phyloP scores from a whole-genome alignment of 2,329 filamentous ascomycete species.

The Hypomyces perniciosus region DNA sequence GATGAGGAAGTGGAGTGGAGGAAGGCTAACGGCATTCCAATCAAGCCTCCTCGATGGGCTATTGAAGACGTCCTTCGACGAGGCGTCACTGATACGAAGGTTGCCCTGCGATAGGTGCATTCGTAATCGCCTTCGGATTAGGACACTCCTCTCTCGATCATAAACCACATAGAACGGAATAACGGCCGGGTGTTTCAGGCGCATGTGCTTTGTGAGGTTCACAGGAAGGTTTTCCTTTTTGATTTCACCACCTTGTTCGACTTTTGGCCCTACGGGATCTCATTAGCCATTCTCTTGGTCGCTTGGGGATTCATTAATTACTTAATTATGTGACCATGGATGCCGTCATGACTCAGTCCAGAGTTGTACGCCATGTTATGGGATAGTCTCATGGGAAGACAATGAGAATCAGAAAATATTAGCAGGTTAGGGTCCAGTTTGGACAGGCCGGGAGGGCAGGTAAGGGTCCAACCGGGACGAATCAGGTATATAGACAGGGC shows the following conservation, averaged over 20 bases:
- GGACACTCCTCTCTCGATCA: not conserved
- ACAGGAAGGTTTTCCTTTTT: slow-evolving; percentile 2
- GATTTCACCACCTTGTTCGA: slow-evolving; percentile 3
- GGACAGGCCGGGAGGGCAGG: not conserved
- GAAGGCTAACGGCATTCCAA: slow-evolving; percentile 57
- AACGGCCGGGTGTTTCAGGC: slow-evolving; percentile 17
- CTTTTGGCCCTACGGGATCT: slow-evolving; percentile 1
- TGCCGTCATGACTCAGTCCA: too few species aligned
- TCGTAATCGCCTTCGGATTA: not conserved
- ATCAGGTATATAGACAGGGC: not conserved
- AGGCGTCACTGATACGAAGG: slow-evolving; percentile 70
- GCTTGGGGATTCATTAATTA: not conserved
- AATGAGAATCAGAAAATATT: too few species aligned
- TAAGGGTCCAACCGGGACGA: slow-evolving; percentile 1
- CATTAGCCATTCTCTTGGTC: slow-evolving; percentile 3
- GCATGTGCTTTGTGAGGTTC: slow-evolving; percentile 11
- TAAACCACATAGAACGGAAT: slow-evolving; percentile 10
- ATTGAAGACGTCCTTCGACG: slow-evolving; percentile 74
- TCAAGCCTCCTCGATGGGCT: slow-evolving; percentile 73
- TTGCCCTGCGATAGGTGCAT: slow-evolving; percentile 54
- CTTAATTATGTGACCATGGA: not conserved
- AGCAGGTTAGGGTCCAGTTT: too few species aligned
- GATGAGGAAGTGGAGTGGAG: slow-evolving; percentile 68
- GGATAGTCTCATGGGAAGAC: too few species aligned
- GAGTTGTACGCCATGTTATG: too few species aligned